Base-by-base conservation (phyloP, 2,329 filamentous ascomycete species). In the Colletotrichum phormii region DNA sequence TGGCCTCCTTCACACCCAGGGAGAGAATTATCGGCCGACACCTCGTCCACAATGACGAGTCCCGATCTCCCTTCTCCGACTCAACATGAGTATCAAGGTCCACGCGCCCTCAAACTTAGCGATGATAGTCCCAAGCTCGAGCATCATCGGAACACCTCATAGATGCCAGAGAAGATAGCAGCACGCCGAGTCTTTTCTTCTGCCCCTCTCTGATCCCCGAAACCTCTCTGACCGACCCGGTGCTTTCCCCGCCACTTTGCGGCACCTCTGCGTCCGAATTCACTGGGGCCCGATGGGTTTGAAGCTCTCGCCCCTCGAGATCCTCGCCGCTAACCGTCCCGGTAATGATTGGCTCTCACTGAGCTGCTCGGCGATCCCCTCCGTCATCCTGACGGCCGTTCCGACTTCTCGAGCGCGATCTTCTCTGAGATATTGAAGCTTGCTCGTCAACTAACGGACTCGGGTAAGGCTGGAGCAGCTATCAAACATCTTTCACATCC, bases 351-450 rank as follows among this genome's bases (percentile, higher is more conserved):
- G 33, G 18, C 18, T 46, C 1, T 31, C 13, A 12, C 37, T 9
- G 54, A 35, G 29, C 49, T 37, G 12, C n/a, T 12, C 33, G 60
- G 22, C 42, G 49, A 65, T 73, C 70, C 29, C 31, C 46, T 73
- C 55, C 71, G 55, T 71, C 71, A 71, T 61, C 24, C 37, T 13
- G 33, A 31, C 59, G 33, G 59, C 31, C 35, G 53, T 22, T 53
- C 31, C 54, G 42, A 26, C 24, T 51, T 26, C 53, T 22, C n/a
- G 22, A 24, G 11, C 11, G 22, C n/a, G 51, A 29, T 31, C 46
- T 5, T 29, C 13, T 55, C 22, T 49, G 18, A 15, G 5, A n/a
- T 24, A 6, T 15, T 2, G 31, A 26, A 24, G 8, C 22, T 42
- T 24, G 22, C 18, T 42, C 42, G 12, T 33, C 24, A 13, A n/a